Base-by-base conservation (phyloP, 2,329 filamentous ascomycete genomes). In the Rutstroemia sp. region DNA sequence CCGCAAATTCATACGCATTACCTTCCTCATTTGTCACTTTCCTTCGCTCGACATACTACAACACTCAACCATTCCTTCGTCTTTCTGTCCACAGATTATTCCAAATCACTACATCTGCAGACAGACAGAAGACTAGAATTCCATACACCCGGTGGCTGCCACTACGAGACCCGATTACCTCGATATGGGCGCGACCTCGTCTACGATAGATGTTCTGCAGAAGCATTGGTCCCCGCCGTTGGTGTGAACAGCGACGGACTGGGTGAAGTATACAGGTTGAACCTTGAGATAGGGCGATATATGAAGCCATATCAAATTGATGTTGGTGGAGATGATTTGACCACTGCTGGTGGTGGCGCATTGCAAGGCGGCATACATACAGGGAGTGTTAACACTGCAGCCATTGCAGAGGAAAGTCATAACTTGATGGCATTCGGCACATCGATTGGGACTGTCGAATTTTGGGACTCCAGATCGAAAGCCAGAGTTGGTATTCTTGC, bases 1-100 rank as follows among this genome's bases (percentile, higher is more conserved):
- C 77, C 88, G 1, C 90, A 95, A 71, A 95, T 97, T 58, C 94
- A 97, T 69, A 87, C 90, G n/a, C 95, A 99, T 73, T 90, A 95
- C 69, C 82, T 97, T 5, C 88, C 92, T 39, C 91, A 97, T 69
- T 79, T 97, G 21, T 92, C 92, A 9, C 81, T 99, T n/a, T 96
- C 92, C 8, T 99, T 87, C 72, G 84, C 91, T 37, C 86, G 94
- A 55, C 94, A 99, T 72, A 99, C 95, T 1, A 88, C 89, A 62
- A 87, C 89, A 8, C 79, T 97, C 44, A 99, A 99, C 70, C 86
- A 92, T 62, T 95, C 89, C 1, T 97, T 99, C 70, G 77, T 90
- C 37, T 80, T 99, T 5, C 84, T 97, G 37, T 94, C 91, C 1
- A 81, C 83, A 63, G 94, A 99, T 72, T 96, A 96, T 72, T 87